Base-by-base conservation (phyloP, 75 land plant genomes). In the Selaginella moellendorffii region DNA sequence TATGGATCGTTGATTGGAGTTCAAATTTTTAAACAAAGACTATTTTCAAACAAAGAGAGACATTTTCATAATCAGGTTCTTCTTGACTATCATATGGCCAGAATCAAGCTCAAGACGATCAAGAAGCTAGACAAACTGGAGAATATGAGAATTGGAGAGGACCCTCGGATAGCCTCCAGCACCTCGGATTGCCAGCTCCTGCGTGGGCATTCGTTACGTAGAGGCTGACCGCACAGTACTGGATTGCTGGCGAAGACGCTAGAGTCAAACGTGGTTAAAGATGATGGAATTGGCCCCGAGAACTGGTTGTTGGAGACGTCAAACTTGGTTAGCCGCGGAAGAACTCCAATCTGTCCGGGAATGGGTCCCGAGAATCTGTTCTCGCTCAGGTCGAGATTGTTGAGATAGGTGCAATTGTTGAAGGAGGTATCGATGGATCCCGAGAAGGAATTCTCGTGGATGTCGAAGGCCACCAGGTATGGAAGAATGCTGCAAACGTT, bases 381-480 rank as follows among this genome's bases (percentile, higher is more conserved):
- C n/a, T 8, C n/a, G 19, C 24, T 19, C 21, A 56, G 59, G 19
- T 56, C 24, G 8, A 56, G n/a, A 19, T 2, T n/a, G 24, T 56
- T 56, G 17, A 56, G 9, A 19, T 56, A 56, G 9, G 59, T 9
- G 59, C 59, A 56, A 19, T 56, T 56, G 5, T 5, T 14, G 14
- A 36, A 36, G 10, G 46, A 14, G 14, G 5, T 5, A 5, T 5
- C 5, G 5, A 5, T 5, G n/a, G n/a, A n/a, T 2, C 59, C 59
- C 24, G 9, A 8, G 5, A 56, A 21, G 5, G 17, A 8, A 5
- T 9, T 56, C n/a, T 9, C 23, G 5, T 5, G 2, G 19, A 56
- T 56, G 59, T 56, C 59, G 8, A 56, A 56, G 25, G 5, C 24
- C 23, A 56, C 59, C 59, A 56, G n/a, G 59, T 21, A 56, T 8